phyloP scores from a whole-genome alignment of 1,139 yeast species.

The Saccharomyces hybrid region DNA sequence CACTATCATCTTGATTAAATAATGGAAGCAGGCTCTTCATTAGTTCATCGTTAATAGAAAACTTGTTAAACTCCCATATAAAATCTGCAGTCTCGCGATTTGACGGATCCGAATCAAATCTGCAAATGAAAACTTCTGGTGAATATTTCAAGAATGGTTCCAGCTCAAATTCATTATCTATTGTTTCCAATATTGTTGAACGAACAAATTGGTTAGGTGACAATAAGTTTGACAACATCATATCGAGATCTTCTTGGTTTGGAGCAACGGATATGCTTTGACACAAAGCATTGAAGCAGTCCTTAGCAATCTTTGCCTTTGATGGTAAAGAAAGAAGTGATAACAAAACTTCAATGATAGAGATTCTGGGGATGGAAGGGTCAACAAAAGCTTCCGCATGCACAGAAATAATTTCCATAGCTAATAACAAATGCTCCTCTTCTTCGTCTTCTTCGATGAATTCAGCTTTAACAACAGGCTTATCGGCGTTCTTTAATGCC shows the following conservation, averaged over 20 bases:
- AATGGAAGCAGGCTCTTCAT: conserved; percentile 42
- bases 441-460: conserved; percentile 73
- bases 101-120: conserved; percentile 62
- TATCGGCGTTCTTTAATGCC: conserved; percentile 43
- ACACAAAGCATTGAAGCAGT: conserved; percentile 66
- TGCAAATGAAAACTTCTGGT: conserved; percentile 69
- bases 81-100: conserved; percentile 64
- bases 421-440: conserved; percentile 76
- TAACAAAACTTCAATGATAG: conserved; percentile 53
- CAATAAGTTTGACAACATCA: conserved; percentile 52
- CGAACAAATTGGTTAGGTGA: conserved; percentile 67
- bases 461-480: conserved; percentile 47
- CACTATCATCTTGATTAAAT: conserved; percentile 50
- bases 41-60: conserved; percentile 40
- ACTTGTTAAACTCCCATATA: conserved; percentile 75
- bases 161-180: conserved; percentile 83
- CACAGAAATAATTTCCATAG: conserved; percentile 65
- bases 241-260: conserved; percentile 46
- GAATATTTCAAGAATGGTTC: conserved; percentile 45
- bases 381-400: conserved; percentile 72
- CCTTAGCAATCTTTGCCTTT: conserved; percentile 74
- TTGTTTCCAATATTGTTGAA: conserved; percentile 66
- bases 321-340: conserved; percentile 65
- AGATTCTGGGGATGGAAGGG: conserved; percentile 58
- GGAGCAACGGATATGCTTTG: conserved; percentile 64